Percentiles rank a stretch among this genome's conserved stretches.
Evolutionary conservation across 108 stramenopile genomes (phyloP).

Genomic region (Fistulifera pelliculosa): DNA sequence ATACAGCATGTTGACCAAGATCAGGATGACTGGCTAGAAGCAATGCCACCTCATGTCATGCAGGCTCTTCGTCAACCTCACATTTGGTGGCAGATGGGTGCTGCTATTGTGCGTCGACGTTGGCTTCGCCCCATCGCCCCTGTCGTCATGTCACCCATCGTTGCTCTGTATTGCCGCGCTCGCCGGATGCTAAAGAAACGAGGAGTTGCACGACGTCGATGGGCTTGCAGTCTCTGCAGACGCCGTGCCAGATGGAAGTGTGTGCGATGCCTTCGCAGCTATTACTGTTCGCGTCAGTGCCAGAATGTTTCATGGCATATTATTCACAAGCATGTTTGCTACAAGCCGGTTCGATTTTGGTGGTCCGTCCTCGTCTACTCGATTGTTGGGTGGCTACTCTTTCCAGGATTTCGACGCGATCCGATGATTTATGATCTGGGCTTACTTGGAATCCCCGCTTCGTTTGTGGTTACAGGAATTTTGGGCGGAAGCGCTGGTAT

Average conservation of each 20-base stretch:
- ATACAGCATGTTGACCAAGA: conserved; percentile 16
- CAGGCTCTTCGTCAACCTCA: conserved; percentile 76
- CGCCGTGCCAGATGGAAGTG: conserved; percentile 87
- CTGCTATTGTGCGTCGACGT: conserved; percentile 55
- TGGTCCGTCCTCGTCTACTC: conserved; percentile 65
- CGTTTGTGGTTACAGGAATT: conserved; percentile 63
- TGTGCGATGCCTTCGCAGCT: conserved; percentile 79
- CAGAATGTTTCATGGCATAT: conserved; percentile 92
- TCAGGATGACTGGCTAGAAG: conserved; percentile 79
- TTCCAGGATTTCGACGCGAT: conserved; percentile 67
- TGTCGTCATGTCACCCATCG: conserved; percentile 64
- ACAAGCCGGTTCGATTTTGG: conserved; percentile 76
- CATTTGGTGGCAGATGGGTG: conserved; percentile 75
- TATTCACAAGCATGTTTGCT: conserved; percentile 89
- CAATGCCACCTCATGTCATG: conserved; percentile 88
- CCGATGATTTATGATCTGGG: conserved; percentile 71
- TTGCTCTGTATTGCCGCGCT: conserved; percentile 76
- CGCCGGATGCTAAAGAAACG: conserved; percentile 78
- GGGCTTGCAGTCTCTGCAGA: conserved; percentile 86
- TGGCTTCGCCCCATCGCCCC: conserved; percentile 77
- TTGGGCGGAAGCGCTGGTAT: conserved; percentile 70
- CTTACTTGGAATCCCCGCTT: conserved; percentile 45
- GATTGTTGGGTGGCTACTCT: conserved; percentile 25
- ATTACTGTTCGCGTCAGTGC: conserved; percentile 86
- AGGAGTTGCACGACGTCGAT: conserved; percentile 74